phyloP scores from a whole-genome alignment of 441 rosid species.

The Populus hybrid region DNA sequence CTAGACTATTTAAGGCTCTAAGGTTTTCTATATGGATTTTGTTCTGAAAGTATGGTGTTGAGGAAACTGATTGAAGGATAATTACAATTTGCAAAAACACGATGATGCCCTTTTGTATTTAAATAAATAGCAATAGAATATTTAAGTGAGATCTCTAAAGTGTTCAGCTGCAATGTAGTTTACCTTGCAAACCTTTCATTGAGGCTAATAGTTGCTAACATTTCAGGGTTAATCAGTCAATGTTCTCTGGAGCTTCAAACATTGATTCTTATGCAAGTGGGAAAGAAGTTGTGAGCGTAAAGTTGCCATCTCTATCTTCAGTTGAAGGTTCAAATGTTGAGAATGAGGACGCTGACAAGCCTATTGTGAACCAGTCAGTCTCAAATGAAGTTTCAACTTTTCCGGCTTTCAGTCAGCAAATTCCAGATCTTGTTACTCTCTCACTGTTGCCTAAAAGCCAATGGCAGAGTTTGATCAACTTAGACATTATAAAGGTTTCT shows the following conservation, averaged over 20 bases:
- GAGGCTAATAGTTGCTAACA: background rate
- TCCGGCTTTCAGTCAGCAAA: slow-evolving; percentile 46
- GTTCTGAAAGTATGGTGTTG: background rate
- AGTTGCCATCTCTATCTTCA: slow-evolving; percentile 78
- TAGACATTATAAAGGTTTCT: slow-evolving; percentile 89
- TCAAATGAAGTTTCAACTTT: slow-evolving; percentile 29
- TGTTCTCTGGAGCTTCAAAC: slow-evolving; percentile 72
- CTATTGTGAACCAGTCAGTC: slow-evolving; percentile 30
- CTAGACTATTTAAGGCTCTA: background rate
- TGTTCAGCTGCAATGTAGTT: background rate
- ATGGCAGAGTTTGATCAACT: slow-evolving; percentile 95
- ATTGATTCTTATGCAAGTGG: slow-evolving; percentile 80
- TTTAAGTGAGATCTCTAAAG: background rate
- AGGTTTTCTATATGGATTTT: too few relatives aligned
- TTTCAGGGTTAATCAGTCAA: slow-evolving; percentile 81
- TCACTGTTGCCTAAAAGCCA: slow-evolving; percentile 93
- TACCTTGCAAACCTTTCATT: background rate
- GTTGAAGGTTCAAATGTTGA: slow-evolving; percentile 39
- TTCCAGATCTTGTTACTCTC: slow-evolving; percentile 90
- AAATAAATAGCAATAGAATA: background rate
- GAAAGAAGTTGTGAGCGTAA: slow-evolving; percentile 61
- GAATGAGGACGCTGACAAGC: slow-evolving; percentile 44
- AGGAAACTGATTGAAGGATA: background rate
- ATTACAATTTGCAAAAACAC: background rate
- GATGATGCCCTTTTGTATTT: background rate